These are phyloP conservation scores for Pichia sp. DNA, from an alignment of 1,139 yeast genomes.

Conservation along the genomic window DNA sequence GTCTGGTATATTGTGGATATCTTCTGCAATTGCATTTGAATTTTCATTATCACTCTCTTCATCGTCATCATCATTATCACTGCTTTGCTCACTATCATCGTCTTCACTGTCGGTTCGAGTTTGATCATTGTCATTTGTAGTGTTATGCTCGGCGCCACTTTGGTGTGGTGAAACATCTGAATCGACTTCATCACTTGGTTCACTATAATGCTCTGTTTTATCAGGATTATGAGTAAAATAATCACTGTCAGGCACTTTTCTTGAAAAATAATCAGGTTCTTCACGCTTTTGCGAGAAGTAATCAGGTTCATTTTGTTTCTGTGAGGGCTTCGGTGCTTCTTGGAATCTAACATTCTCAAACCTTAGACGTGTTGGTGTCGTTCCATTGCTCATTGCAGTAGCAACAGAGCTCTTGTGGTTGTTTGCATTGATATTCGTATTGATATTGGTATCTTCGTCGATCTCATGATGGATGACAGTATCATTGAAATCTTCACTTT, in stretches of 20 bases:
- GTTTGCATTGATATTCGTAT: background rate
- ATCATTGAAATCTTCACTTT: background rate
- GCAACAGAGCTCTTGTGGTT: too few species aligned
- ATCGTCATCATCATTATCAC: conserved; percentile 3
- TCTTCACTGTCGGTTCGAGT: conserved; percentile 2
- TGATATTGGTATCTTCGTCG: background rate
- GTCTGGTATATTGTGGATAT: too few species aligned
- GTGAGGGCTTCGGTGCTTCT: background rate
- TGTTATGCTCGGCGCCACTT: background rate
- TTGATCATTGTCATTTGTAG: too few species aligned
- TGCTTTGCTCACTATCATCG: conserved; percentile 3
- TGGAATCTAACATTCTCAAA: conserved; percentile 9
- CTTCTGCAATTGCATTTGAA: too few species aligned
- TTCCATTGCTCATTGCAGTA: background rate
- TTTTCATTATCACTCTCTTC: background rate
- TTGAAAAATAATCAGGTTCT: background rate
- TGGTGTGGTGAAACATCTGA: too few species aligned
- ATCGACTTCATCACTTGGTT: conserved; percentile 41
- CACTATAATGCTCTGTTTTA: conserved; percentile 36
- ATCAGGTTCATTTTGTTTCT: too few species aligned
- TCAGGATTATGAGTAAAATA: background rate
- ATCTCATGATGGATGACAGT: background rate
- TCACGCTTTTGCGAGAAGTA: background rate
- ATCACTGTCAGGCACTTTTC: background rate
- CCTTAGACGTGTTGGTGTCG: background rate